Base-by-base conservation (phyloP, 169 alveolate species). In the Plasmodium gaboni region DNA sequence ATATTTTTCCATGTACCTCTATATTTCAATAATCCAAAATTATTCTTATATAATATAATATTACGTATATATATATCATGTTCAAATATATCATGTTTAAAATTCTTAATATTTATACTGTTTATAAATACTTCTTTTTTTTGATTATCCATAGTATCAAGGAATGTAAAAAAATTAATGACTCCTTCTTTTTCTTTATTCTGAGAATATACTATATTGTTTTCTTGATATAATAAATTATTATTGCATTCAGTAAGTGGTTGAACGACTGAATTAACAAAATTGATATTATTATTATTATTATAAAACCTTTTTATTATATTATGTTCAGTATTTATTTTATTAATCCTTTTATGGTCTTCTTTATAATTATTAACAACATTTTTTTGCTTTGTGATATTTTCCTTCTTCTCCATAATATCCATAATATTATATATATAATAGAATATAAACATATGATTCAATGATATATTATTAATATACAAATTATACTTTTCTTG, bases 401-500 rank as follows among this genome's bases (percentile, higher is more conserved):
- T 17, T 13, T 24, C 55, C 4, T 13, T 55, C 5, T 4, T 38
- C 17, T 65, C 57, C 10, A 26, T 10, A 13, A n/a, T 60, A 12
- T 24, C 42, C 4, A 17, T 57, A 48, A 83, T 68, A 50, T 50
- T 83, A 83, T 51, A 83, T 19, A 83, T 19, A 64, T 86, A 86
- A 70, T 86, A 86, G 61, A 86, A 86, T 32, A 48, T 13, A 57
- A 86, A 70, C 50, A 86, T 46, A 61, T 86, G 92, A 32, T 86
- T 86, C 44, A 86, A 60, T 32, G 61, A 48, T 64, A 86, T 53
- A 86, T 86, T 86, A 69, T 86, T 86, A n/a, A 86, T 86, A 26
- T 71, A 86, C 28, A 86, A 65, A 61, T 86, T 86, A 51, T 86
- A 86, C 57, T 86, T 86, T 86, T 86, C 92, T 55, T 69, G 87